phyloP scores from a whole-genome alignment of 495 filamentous ascomycete species.

The Penicillium parvum region DNA sequence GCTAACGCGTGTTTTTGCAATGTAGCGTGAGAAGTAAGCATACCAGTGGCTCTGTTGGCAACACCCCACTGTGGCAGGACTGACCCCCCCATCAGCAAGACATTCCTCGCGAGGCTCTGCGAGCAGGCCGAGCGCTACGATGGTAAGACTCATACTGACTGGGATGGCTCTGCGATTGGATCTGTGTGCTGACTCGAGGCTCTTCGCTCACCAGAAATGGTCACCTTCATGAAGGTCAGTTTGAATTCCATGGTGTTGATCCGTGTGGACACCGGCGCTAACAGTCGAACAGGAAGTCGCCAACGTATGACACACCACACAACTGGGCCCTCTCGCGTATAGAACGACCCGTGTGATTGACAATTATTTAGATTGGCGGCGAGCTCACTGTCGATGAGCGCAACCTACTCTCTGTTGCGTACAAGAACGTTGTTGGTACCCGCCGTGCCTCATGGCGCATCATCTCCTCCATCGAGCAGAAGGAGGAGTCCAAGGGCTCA shows the following conservation, averaged over 20 bases:
- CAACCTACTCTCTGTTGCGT: conserved; percentile 97
- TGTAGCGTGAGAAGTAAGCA: conserved; percentile 81
- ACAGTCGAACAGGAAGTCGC: conserved; percentile 74
- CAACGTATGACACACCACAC: conserved; percentile 61
- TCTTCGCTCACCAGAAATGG: conserved; percentile 70
- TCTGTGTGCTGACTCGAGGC: conserved; percentile 20
- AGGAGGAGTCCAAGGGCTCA: conserved; percentile 99
- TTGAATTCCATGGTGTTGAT: conserved; percentile 10
- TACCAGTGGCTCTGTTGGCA: conserved; percentile 13
- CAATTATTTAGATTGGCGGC: conserved; percentile 68
- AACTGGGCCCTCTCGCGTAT: neutral
- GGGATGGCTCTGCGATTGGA: neutral
- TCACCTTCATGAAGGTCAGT: conserved; percentile 97
- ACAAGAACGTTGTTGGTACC: conserved; percentile 99
- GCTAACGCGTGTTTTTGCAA: conserved; percentile 26
- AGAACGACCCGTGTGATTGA: too few species aligned
- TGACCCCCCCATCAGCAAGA: conserved; percentile 74
- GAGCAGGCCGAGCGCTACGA: conserved; percentile 99
- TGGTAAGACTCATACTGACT: conserved; percentile 63
- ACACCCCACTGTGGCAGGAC: conserved; percentile 21
- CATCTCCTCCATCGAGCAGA: conserved; percentile 99
- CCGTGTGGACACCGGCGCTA: conserved; percentile 27
- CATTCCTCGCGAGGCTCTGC: conserved; percentile 98
- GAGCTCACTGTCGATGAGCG: conserved; percentile 94
- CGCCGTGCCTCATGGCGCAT: conserved; percentile 99